Conservation (phyloP, 768 basidiomycete genomes). For the Mycena crocata region DNA sequence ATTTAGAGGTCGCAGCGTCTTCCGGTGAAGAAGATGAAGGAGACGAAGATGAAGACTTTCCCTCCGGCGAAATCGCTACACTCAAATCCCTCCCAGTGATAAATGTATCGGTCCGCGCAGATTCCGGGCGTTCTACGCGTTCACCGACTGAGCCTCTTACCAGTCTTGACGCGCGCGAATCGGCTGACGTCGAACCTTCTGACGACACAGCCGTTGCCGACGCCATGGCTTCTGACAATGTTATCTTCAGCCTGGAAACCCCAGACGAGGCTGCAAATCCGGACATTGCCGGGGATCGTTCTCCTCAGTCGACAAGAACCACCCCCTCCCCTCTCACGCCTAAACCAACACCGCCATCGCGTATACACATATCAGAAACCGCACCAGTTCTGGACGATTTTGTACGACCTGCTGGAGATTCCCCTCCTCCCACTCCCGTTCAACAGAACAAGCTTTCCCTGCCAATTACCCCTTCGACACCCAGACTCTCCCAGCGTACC, state of each 20-base stretch:
- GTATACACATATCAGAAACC: not conserved
- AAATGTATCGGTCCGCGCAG: not conserved
- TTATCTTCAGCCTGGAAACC: conserved; percentile 32
- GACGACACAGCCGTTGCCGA: conserved; percentile 51
- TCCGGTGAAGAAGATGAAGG: conserved; percentile 56
- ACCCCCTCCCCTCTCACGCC: conserved; percentile 14
- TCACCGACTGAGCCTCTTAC: conserved; percentile 14
- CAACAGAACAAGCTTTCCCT: conserved; percentile 25
- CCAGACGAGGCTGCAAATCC: conserved; percentile 1
- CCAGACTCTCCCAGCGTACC: conserved; percentile 54
- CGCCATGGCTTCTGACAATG: conserved; percentile 47
- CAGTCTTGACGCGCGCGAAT: conserved; percentile 15
- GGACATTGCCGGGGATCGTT: not conserved
- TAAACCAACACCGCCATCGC: not conserved
- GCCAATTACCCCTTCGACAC: conserved; percentile 35
- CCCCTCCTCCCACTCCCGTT: conserved; percentile 32
- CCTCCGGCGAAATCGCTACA: conserved; percentile 44
- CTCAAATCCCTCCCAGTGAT: not conserved
- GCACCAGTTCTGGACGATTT: conserved; percentile 48
- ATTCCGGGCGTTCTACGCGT: conserved; percentile 10
- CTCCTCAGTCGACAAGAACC: not conserved
- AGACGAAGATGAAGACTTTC: conserved; percentile 52
- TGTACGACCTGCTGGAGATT: conserved; percentile 56
- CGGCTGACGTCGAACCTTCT: conserved; percentile 33
- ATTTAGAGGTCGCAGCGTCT: conserved; percentile 46